These are phyloP conservation scores for Lophiostoma macrostomum DNA, from an alignment of 495 filamentous ascomycete species.

Conservation along the genomic window DNA sequence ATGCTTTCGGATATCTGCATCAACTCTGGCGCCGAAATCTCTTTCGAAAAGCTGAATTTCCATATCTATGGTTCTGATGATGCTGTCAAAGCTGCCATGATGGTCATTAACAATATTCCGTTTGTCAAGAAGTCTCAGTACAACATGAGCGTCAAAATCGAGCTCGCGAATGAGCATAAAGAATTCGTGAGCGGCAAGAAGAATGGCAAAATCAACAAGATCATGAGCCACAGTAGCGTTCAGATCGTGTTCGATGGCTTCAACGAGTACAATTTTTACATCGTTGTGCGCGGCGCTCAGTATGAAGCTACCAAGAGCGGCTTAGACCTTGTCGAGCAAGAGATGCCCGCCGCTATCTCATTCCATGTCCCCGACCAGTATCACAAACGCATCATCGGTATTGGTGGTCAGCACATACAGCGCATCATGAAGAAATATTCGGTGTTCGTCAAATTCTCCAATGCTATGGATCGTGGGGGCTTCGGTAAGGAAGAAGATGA, in stretches of 20 bases:
- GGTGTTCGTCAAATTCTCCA: conserved; percentile 99
- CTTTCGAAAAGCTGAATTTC: conserved; percentile 90
- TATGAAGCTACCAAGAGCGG: conserved; percentile 93
- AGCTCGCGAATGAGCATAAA: conserved; percentile 98
- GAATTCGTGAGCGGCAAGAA: conserved; percentile 99
- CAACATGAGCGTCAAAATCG: conserved; percentile 94
- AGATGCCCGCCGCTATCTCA: conserved; percentile 98
- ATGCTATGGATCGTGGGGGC: conserved; percentile 96
- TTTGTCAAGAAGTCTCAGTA: conserved; percentile 85
- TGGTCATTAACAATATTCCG: conserved; percentile 85
- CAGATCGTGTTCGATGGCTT: conserved; percentile 99
- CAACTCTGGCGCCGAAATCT: conserved; percentile 90
- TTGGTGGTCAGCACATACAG: conserved; percentile 97
- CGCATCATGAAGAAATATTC: conserved; percentile 99
- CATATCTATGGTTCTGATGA: conserved; percentile 94
- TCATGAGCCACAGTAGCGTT: conserved; percentile 98
- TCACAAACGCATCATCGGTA: conserved; percentile 98
- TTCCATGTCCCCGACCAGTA: conserved; percentile 99
- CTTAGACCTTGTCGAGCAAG: conserved; percentile 89
- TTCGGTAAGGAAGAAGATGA: conserved; percentile 95
- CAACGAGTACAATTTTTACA: conserved; percentile 99
- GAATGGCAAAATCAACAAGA: conserved; percentile 99
- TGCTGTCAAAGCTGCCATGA: conserved; percentile 87
- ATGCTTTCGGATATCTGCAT: conserved; percentile 96
- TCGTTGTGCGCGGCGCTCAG: conserved; percentile 86